Conservation (phyloP, 108 stramenopile species). For the Schizochytrium sp. region DNA sequence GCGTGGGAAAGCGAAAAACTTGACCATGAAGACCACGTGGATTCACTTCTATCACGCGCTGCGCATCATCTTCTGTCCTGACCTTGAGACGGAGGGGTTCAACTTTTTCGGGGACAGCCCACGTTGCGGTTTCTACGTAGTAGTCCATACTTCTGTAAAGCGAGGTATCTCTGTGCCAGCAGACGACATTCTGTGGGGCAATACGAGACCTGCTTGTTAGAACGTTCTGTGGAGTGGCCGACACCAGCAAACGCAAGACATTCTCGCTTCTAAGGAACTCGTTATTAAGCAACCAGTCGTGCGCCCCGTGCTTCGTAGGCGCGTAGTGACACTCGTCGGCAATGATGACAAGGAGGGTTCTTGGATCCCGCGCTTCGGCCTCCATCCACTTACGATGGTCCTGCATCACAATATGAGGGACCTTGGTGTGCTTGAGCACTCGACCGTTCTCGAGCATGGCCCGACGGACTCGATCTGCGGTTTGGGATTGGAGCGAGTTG, state of each 20-base stretch:
- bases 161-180: not conserved
- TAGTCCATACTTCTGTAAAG: not conserved
- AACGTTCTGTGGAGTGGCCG: not conserved
- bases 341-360: not conserved
- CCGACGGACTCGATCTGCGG: not conserved
- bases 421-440: not conserved
- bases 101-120: not conserved
- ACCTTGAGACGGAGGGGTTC: not conserved
- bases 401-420: not conserved
- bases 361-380: not conserved
- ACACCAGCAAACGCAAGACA: not conserved
- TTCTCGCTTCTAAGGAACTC: not conserved
- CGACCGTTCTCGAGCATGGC: not conserved
- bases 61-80: not conserved
- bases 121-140: not conserved
- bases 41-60: no score
- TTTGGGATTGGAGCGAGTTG: not conserved
- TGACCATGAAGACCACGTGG: not conserved
- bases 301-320: not conserved
- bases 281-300: not conserved
- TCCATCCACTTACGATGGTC: not conserved
- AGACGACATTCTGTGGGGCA: not conserved
- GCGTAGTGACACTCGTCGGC: not conserved
- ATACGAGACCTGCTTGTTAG: not conserved
- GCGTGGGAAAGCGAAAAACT: not conserved